Conservation (phyloP, 805 yeast genomes). For the Zygosaccharomyces bailii region DNA sequence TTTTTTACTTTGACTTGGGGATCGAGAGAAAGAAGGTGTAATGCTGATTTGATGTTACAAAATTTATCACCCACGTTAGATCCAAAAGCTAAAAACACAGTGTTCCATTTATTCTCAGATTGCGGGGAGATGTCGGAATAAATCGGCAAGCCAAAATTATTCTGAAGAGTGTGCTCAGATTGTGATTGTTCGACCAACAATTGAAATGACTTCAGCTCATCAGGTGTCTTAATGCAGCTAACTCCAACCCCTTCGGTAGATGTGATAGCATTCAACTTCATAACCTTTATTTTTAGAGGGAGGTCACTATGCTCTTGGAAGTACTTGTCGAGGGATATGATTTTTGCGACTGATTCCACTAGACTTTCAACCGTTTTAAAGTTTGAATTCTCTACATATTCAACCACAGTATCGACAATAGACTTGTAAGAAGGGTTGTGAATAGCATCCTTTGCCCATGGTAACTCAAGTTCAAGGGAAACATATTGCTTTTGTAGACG, state of each 20-base stretch:
- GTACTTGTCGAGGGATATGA: slow-evolving; percentile 43
- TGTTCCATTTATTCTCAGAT: slow-evolving; percentile 21
- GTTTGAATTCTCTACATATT: slow-evolving; percentile 69
- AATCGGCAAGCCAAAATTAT: slow-evolving; percentile 38
- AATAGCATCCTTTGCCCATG: slow-evolving; percentile 32
- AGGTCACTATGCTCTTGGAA: slow-evolving; percentile 40
- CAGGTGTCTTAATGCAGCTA: slow-evolving; percentile 49
- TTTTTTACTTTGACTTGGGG: slow-evolving; percentile 47
- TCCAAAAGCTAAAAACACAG: slow-evolving; percentile 82
- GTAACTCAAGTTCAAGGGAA: slow-evolving; percentile 50
- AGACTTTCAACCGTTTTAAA: slow-evolving; percentile 94
- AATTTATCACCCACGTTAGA: slow-evolving; percentile 77
- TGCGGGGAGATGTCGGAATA: slow-evolving; percentile 9
- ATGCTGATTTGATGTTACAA: slow-evolving; percentile 54
- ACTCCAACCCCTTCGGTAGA: slow-evolving; percentile 91
- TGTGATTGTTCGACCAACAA: neutral
- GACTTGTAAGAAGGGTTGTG: slow-evolving; percentile 31
- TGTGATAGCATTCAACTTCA: slow-evolving; percentile 85
- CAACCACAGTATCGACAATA: slow-evolving; percentile 48
- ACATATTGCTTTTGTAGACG: slow-evolving; percentile 78
- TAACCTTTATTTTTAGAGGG: slow-evolving; percentile 54
- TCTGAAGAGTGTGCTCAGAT: slow-evolving; percentile 12
- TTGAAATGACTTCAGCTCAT: slow-evolving; percentile 34
- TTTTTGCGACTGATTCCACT: slow-evolving; percentile 65
- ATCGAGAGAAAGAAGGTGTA: slow-evolving; percentile 39